Evolutionary conservation across 352 stramenopile genomes (phyloP), one percentile per base, ranked within the genome.

Genomic region (Phytophthora boehmeriae): DNA sequence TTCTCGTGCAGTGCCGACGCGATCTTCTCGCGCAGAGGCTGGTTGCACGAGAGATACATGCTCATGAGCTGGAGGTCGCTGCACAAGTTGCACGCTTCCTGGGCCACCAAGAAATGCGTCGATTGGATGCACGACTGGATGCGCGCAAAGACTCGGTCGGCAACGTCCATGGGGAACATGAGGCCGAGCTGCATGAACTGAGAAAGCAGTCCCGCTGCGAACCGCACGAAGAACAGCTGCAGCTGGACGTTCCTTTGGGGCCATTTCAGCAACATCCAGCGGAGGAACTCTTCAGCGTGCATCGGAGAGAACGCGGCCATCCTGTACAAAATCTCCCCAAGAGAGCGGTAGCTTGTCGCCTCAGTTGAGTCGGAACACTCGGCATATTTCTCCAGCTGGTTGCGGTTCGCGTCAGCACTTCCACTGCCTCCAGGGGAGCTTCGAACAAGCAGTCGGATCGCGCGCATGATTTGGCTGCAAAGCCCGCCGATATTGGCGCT

Each of bases 241-340:
- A 90, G 62, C 54, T 89, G 78, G 10, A 92, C 83, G 59, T 88
- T 88, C 46, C 83, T 75, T 44, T 75, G 68, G 4, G 85, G 85
- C 85, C 85, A 94, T 54, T 90, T 90, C 28, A 68, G 70, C 19
- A 94, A 41, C 71, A 92, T 83, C 78, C 83, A 91, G 9, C 66
- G 56, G 25, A 94, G 49, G 16, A 92, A 78, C 10, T 78, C 60
- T 43, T 92, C 71, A 19, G 80, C 83, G 36, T 92, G 82, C 20
- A 73, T 66, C 1, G 83, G 81, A 2, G 79, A 92, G 54, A 92
- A 85, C 19, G 72, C 54, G 0, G 76, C 67, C 41, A 94, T 74
- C 11, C 70, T 68, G 50, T 78, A 78, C n/a, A 94, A 59, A n/a
- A 92, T 59, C 30, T 89, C 76, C 1, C 75, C 77, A 28, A 92